Evolutionary conservation across 345 rosid species (phyloP).

Genomic region (Salix koriyanagi): DNA sequence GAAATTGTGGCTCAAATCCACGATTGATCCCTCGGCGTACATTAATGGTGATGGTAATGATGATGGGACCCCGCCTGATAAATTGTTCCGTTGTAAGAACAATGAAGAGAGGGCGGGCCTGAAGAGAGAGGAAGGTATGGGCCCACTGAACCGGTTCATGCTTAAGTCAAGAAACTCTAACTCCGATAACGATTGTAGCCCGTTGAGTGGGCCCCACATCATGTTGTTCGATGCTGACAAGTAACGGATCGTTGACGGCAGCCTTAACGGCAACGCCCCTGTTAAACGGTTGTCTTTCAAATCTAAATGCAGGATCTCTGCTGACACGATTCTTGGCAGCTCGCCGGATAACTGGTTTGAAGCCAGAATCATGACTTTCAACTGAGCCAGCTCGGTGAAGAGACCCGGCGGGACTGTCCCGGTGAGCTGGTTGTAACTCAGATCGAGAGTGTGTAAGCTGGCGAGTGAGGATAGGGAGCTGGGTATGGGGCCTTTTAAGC

Average conservation of each 20-base stretch:
- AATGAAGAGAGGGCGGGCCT: conserved; percentile 45
- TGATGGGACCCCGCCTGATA: conserved; percentile 51
- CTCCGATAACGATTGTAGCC: conserved; percentile 40
- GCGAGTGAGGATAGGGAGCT: conserved; percentile 43
- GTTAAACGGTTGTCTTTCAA: conserved; percentile 47
- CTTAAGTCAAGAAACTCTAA: conserved; percentile 70
- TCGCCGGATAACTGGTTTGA: conserved; percentile 46
- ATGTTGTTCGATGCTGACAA: conserved; percentile 52
- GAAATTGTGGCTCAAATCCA: conserved; percentile 72
- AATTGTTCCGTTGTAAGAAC: conserved; percentile 82
- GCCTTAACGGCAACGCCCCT: conserved; percentile 44
- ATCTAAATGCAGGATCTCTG: conserved; percentile 65
- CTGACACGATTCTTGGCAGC: conserved; percentile 32
- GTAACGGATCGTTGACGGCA: conserved; percentile 71
- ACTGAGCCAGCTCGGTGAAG: conserved; percentile 4
- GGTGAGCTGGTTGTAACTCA: conserved; percentile 63
- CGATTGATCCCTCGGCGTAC: conserved; percentile 51
- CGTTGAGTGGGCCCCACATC: conserved; percentile 63
- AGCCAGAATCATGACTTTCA: conserved; percentile 49
- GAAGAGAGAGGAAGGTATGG: conserved; percentile 58
- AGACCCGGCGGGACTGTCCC: conserved; percentile 56
- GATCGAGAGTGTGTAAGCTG: conserved; percentile 68
- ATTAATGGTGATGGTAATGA: not conserved
- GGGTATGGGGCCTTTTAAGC: conserved; percentile 74
- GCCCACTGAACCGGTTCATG: conserved; percentile 69